Conservation (phyloP, 2,329 filamentous ascomycete genomes). For the Ceratocystis diversiconidia region DNA sequence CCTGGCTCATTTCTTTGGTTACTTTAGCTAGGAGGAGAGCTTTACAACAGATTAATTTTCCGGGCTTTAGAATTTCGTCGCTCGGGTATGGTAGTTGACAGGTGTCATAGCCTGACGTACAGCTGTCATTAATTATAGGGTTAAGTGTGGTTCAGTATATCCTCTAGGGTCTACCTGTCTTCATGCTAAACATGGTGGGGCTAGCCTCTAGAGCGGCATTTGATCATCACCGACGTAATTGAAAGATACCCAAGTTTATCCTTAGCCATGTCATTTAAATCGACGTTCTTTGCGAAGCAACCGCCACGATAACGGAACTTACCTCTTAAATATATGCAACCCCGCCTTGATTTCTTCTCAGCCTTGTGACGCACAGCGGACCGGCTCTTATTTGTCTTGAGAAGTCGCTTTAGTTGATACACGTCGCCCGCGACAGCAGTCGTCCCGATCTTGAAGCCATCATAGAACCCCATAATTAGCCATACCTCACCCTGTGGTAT, state of each 20-base stretch:
- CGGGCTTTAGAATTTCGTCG: too few species aligned
- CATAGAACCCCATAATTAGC: background rate
- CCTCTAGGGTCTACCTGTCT: background rate
- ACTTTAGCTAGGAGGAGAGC: too few species aligned
- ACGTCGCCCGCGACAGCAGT: background rate
- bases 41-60: too few species aligned
- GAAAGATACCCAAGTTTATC: background rate
- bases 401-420: background rate
- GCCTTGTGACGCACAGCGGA: background rate
- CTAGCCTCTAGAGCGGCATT: conserved; percentile 1
- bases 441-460: background rate
- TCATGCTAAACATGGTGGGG: background rate
- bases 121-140: background rate
- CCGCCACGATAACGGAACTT: background rate
- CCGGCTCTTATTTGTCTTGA: background rate
- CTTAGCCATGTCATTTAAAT: conserved; percentile 6
- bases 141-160: background rate
- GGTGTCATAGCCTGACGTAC: background rate
- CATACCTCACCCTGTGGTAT: background rate
- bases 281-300: background rate
- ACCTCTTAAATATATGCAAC: background rate
- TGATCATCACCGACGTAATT: conserved; percentile 5
- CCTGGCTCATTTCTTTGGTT: too few species aligned
- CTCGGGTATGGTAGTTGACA: too few species aligned
- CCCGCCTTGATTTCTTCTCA: background rate